These are phyloP conservation scores for Hanseniaspora uvarum DNA, from an alignment of 1,139 yeast genomes.

Conservation along the genomic window DNA sequence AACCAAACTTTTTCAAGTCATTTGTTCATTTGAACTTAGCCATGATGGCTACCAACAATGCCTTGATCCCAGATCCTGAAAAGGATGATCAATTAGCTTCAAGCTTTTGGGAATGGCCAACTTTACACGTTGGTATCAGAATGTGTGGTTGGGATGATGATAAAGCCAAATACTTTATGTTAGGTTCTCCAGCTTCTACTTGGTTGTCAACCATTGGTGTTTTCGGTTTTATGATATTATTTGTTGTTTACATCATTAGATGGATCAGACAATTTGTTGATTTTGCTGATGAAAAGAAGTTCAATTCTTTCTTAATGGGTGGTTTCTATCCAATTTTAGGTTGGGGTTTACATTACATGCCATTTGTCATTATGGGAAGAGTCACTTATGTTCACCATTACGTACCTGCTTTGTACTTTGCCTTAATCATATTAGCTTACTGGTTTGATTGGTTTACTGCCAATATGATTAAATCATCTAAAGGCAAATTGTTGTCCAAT, in stretches of 20 bases:
- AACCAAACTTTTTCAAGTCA: constrained; percentile 74
- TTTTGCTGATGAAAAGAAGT: constrained; percentile 36
- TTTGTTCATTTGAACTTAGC: constrained; percentile 89
- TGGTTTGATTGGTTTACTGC: constrained; percentile 50
- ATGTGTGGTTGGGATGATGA: constrained; percentile 90
- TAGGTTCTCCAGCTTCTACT: constrained; percentile 89
- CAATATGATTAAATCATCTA: constrained; percentile 18
- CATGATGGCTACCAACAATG: constrained; percentile 98
- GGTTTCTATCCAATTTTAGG: constrained; percentile 87
- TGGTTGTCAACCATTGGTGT: constrained; percentile 81
- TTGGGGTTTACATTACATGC: constrained; percentile 87
- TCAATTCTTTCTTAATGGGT: constrained; percentile 52
- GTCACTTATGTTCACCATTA: constrained; percentile 96
- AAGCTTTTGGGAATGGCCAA: constrained; percentile 97
- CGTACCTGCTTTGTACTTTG: constrained; percentile 92
- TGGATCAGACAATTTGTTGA: constrained; percentile 89
- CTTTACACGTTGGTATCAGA: constrained; percentile 81
- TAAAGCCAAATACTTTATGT: constrained; percentile 68
- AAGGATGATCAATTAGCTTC: constrained; percentile 89
- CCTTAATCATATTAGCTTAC: constrained; percentile 71
- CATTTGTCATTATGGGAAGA: constrained; percentile 91
- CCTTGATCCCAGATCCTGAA: constrained; percentile 83
- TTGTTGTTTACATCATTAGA: constrained; percentile 55
- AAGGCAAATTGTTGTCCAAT: constrained; percentile 29
- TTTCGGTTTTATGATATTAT: constrained; percentile 46